Base-by-base conservation (phyloP, 2,329 filamentous ascomycete genomes). In the Pseudogymnoascus verrucosus region DNA sequence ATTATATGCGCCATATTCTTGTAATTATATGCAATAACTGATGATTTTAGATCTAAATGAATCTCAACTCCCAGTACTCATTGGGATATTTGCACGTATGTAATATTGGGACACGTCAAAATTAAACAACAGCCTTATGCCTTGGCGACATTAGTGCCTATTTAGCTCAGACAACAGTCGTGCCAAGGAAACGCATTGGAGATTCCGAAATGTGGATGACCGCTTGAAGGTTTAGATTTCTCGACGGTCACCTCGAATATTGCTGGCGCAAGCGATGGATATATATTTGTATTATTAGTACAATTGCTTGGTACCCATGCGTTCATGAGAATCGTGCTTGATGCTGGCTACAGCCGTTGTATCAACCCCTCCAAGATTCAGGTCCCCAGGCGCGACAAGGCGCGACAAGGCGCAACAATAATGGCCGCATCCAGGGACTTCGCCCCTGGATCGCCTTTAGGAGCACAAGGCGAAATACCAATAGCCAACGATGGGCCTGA, bases 171-270 rank as follows among this genome's bases (percentile, higher is more conserved):
- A 34, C 26, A 34, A 57, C 51, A 19, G 8, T 34, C n/a, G 26
- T 57, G 51, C 51, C 26, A 57, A 57, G 51, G 51, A 57, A 57
- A 12, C 10, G n/a, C 26, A 57, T 57, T 57, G 26, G 14, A 34
- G 51, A 28, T 57, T 34, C 51, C 51, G n/a, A 34, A 57, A 57
- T 34, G 26, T 57, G 51, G 26, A 57, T 57, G 51, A 57, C 51
- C 26, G 51, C 16, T 34, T 57, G 51, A 57, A 57, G 10, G 51
- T 34, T 19, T 19, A 16, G 28, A 57, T 34, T 54, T 57, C 26
- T 34, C n/a, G 51, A 4, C 51, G 5, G 28, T 31, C 16, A 6
- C 12, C n/a, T 34, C 10, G 5, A 57, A 34, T 57, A 34, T 31
- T 57, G 51, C 51, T 57, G 28, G 16, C 28, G 51, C 51, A 57